Base-by-base conservation (phyloP, 495 filamentous ascomycete genomes). In the Daldinia caldariorum region DNA sequence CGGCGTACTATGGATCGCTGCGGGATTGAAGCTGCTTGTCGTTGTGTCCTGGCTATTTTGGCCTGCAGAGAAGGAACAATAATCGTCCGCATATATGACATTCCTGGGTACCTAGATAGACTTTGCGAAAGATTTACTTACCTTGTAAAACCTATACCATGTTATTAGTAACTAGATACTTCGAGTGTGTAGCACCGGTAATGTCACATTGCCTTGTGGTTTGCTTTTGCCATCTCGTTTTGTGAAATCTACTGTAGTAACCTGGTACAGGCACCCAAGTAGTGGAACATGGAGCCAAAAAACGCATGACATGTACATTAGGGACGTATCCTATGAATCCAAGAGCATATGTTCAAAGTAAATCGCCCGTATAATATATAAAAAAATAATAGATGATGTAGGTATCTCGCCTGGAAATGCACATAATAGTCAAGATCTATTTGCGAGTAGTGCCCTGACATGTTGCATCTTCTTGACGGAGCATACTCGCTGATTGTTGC, bases 1-100 rank as follows among this genome's bases (percentile, higher is more conserved):
- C 18, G 89, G 87, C 0, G 87, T 87, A 4, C 72, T 92, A 58
- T 92, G 89, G 89, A 82, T 83, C 16, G 88, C 89, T 6, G 82
- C 84, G 0, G 74, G 72, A 0, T 60, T 90, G 35, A 91, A 91
- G 76, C 72, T 79, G 2, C 32, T 79, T 10, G 82, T 87, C 20
- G 75, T 88, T 4, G 20, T 83, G 12, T 78, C 82, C 2, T 91
- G 89, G 89, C 57, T 87, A 14, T 50, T 84, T 3, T 91, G 89
- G 89, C 83, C 83, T 5, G 79, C 77, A 4, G 77, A 77, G 47
- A 63, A 66, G 38, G 67, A 66, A 56, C 65, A 58, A 26, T 22
- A 39, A 12, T 49, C 29, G 55, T 26, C 1, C 29, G 2, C 3
- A 59, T 41, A 12, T n/a, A 41, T 53, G 39, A 26, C 6, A 45